Conservation (phyloP, 176 grass and related monocot species). For the Chloris gayana region DNA sequence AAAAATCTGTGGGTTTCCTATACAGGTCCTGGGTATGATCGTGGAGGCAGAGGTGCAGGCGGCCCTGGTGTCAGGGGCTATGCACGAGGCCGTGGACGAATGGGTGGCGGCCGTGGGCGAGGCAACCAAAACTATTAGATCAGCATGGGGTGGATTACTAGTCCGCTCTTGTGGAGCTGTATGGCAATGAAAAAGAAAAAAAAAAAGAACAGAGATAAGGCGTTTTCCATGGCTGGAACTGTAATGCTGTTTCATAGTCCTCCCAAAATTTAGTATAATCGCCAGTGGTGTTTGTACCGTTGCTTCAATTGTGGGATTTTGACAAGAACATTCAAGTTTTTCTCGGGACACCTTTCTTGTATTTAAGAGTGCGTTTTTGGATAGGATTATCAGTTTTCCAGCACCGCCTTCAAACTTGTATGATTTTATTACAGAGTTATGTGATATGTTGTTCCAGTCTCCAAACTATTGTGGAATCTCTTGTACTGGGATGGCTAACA, state of each 20-base stretch:
- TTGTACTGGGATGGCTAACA: background rate
- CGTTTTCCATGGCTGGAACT: conserved; percentile 30
- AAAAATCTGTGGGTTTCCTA: conserved; percentile 13
- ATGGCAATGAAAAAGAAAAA: background rate
- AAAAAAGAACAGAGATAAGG: conserved; percentile 6
- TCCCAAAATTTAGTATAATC: conserved; percentile 46
- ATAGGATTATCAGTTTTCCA: conserved; percentile 20
- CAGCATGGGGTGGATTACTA: conserved; percentile 15
- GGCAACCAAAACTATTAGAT: conserved; percentile 63
- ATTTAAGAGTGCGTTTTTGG: conserved; percentile 59
- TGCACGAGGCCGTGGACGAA: conserved; percentile 65
- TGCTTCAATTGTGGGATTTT: conserved; percentile 68
- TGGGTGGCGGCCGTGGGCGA: conserved; percentile 60
- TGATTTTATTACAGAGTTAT: background rate
- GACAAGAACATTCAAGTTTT: conserved; percentile 42
- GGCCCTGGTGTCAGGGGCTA: conserved; percentile 66
- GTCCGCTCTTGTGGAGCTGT: conserved; percentile 15
- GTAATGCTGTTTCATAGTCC: conserved; percentile 29
- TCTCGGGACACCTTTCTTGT: conserved; percentile 39
- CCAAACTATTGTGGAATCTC: background rate
- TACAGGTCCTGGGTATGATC: conserved; percentile 71
- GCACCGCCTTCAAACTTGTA: background rate
- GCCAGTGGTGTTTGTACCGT: conserved; percentile 51
- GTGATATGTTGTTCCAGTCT: too few relatives aligned
- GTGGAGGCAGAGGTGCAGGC: conserved; percentile 59